Percentiles rank a stretch among this genome's conserved stretches.
Evolutionary conservation across 31 red algal genomes (phyloP).

Genomic region (Odonthalia washingtoniensis): DNA sequence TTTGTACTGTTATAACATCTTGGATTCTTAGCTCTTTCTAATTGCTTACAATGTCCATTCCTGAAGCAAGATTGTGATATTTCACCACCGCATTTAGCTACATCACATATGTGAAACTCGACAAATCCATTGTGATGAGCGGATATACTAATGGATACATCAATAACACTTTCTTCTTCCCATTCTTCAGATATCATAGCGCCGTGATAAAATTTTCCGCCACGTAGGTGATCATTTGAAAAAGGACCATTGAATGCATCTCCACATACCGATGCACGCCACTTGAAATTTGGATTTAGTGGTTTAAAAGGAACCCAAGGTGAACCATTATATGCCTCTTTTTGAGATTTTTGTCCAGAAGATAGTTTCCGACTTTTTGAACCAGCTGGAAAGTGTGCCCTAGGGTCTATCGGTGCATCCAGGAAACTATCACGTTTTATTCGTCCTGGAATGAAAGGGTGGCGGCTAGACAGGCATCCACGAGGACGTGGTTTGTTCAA

Average conservation of each 20-base stretch:
- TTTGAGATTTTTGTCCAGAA: constrained; percentile 52
- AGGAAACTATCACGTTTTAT: too few species aligned
- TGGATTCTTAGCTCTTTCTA: constrained; percentile 25
- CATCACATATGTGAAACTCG: constrained; percentile 73
- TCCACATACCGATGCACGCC: constrained; percentile 80
- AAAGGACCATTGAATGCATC: constrained; percentile 19
- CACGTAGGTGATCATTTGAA: constrained; percentile 61
- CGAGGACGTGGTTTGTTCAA: too few species aligned
- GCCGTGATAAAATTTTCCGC: constrained; percentile 63
- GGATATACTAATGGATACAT: constrained; percentile 53
- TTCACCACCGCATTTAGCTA: constrained; percentile 77
- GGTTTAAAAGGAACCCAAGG: constrained; percentile 72
- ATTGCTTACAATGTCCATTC: constrained; percentile 42
- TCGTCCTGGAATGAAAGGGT: too few species aligned
- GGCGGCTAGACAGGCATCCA: too few species aligned
- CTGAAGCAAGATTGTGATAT: constrained; percentile 62
- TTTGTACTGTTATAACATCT: constrained; percentile 25
- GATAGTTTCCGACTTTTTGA: constrained; percentile 44
- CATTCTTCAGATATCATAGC: constrained; percentile 33
- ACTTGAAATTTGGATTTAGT: constrained; percentile 43
- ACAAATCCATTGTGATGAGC: constrained; percentile 81
- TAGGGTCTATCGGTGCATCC: constrained; percentile 35
- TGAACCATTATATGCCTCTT: neutral
- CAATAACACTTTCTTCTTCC: constrained; percentile 38
- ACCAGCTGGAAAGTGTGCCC: constrained; percentile 75